Evolutionary conservation across 1,284 basidiomycete species (phyloP), one percentile per base, ranked within the genome.

Genomic region (Filobasidium uniguttulatum): DNA sequence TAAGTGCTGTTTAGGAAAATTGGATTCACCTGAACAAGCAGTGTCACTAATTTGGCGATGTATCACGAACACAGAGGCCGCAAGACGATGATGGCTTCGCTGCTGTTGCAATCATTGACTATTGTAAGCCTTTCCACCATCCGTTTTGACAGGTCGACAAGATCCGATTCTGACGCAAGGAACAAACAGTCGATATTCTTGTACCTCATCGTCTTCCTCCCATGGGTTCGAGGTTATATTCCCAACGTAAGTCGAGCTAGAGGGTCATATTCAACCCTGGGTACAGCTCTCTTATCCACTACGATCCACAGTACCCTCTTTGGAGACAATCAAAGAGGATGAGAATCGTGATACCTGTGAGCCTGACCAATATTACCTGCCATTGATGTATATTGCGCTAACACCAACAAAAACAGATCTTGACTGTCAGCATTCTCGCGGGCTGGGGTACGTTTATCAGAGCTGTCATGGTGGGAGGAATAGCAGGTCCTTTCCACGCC

Each of bases 181-280:
- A 10, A 29, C 36, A 14, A 26, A 34, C 33, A 67, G 63, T 31
- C 57, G 9, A 62, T 67, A 34, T 70, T 70, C 57, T 60, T 70
- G 28, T 70, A 70, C 49, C 62, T 70, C 35, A 63, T 66, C 15
- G 52, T 68, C 17, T 67, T 67, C 52, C 57, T 70, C 7, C 68
- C 68, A 4, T 68, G 65, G 62, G 48, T 68, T 43, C 54, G 63
- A 22, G 66, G 68, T 0, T 66, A 65, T 44, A 61, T 66, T 15
- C 68, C 68, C 28, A 66, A 70, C 53, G 68, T 68, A 40, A 56
- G 66, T 56, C 17, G 6, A 5, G n/a, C 15, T 5, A 17, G 23
- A 22, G 6, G 10, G 14, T 3, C 19, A 40, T 14, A 19, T 40
- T 14, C 37, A 5, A 28, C 15, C n/a, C 3, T 43, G 3, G 23